Conservation (phyloP, 208 protist species). For the Wallacemonas sp. region DNA sequence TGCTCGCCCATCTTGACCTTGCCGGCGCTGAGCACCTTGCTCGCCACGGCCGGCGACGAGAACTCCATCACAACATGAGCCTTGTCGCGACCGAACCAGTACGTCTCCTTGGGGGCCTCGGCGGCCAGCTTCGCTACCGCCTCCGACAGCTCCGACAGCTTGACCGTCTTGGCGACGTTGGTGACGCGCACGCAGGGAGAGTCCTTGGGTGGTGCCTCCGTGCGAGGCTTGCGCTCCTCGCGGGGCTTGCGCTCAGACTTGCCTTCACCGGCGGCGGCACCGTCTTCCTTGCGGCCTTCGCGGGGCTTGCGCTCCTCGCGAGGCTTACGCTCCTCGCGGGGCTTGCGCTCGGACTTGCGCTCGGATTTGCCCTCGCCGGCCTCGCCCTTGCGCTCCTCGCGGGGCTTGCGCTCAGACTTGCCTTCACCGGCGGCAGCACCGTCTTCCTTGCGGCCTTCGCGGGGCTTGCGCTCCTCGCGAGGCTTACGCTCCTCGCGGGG, state of each 20-base stretch:
- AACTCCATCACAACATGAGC: conserved; percentile 60
- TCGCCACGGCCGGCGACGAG: conserved; percentile 18
- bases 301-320: conserved; percentile 15
- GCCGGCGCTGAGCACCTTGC: conserved; percentile 13
- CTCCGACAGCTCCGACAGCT: conserved; percentile 64
- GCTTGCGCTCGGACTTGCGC: background rate
- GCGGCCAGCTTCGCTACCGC: conserved; percentile 17
- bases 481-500: conserved; percentile 3
- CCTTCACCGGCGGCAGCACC: background rate
- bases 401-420: conserved; percentile 19
- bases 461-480: conserved; percentile 4
- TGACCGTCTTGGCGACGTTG: conserved; percentile 58
- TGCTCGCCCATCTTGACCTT: conserved; percentile 29
- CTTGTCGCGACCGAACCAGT: conserved; percentile 65
- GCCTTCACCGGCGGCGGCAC: background rate
- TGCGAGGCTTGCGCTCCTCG: conserved; percentile 19
- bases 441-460: conserved; percentile 4
- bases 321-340: conserved; percentile 15
- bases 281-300: conserved; percentile 8
- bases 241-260: conserved; percentile 12
- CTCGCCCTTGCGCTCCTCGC: conserved; percentile 14
- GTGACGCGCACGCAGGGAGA: conserved; percentile 41
- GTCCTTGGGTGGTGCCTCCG: conserved; percentile 2
- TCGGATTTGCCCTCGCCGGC: background rate
- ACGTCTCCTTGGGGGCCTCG: conserved; percentile 38